A percentile compares a stretch with the other conserved stretches of the same genome.
Evolutionary conservation across 208 protist species (phyloP).

Genomic region (Lotmaria passim): DNA sequence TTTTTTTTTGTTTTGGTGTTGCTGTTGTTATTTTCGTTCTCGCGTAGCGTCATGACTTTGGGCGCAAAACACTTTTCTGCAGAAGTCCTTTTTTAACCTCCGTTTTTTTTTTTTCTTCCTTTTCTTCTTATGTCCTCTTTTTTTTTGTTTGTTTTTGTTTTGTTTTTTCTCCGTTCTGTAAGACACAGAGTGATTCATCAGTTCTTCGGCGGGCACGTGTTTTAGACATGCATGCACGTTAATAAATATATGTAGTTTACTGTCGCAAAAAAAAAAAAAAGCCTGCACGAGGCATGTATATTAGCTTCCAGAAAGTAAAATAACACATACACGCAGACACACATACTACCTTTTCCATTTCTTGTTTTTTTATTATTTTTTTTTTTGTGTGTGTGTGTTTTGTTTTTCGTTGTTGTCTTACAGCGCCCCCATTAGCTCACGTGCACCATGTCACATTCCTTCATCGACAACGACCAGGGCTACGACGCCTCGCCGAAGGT

Average conservation of each 20-base stretch:
- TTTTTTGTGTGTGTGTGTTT: not conserved
- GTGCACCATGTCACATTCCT: constrained; percentile 11
- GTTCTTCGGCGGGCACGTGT: no score
- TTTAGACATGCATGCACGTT: no score
- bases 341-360: not conserved
- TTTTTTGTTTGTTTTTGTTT: no score
- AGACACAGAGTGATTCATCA: no score
- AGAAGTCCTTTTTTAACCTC: not conserved
- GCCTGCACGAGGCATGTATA: not conserved
- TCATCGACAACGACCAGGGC: constrained; percentile 22
- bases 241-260: no score
- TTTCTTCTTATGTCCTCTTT: no score
- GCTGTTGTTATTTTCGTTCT: not conserved
- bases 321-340: constrained; percentile 10
- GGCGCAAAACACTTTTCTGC: no score
- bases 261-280: no score
- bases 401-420: not conserved
- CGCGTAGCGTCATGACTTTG: no score
- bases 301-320: not conserved
- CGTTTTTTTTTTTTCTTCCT: not conserved
- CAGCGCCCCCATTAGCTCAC: not conserved
- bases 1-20: not conserved
- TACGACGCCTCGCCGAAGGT: constrained; percentile 35
- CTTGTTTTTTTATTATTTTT: constrained; percentile 1
- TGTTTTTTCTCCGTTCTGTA: constrained; percentile 1